Base-by-base conservation (phyloP, 768 basidiomycete genomes). In the Bullera alba region DNA sequence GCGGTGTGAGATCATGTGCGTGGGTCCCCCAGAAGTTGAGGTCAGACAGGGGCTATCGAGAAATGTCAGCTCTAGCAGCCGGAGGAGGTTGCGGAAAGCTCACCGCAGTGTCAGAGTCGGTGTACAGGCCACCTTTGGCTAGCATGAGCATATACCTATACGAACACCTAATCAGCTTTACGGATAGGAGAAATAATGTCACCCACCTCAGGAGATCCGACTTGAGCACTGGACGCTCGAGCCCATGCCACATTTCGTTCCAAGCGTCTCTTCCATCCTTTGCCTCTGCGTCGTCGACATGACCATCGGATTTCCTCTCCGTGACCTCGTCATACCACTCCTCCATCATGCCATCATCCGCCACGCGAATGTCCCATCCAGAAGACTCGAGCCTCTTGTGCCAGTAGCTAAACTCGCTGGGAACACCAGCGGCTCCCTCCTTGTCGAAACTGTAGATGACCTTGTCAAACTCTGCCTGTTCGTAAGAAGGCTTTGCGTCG, bases 61-160 rank as follows among this genome's bases (percentile, higher is more conserved):
- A 26, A 23, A n/a, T 37, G 15, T 21, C n/a, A 46, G 45, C 3
- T 32, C n/a, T n/a, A 19, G 12, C 17, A 30, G n/a, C 17, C 12
- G 12, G 30, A 16, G 26, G 17, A 14, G 42, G 17, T 16, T 7
- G 47, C 22, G 34, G 27, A 14, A 5, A 16, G 42, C 48, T 42
- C 25, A 50, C 48, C 6, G 46, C 37, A 7, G 53, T 55, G 35
- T 55, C 53, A 3, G 49, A 55, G 30, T 50, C 53, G 26, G 53
- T 55, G 35, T 55, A 55, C 27, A 55, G 16, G 4, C 53, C 53
- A n/a, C 53, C 48, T 21, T 46, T 6, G 2, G 41, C 25, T 27
- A 55, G 49, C 15, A 45, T 37, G 16, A 50, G 27, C 5, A 55
- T 21, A 30, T 55, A 55, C 42, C 51, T 51, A 36, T 21, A n/a